phyloP scores from a whole-genome alignment of 371 early-diverging fungal species.

The Syncephalis fuscata region DNA sequence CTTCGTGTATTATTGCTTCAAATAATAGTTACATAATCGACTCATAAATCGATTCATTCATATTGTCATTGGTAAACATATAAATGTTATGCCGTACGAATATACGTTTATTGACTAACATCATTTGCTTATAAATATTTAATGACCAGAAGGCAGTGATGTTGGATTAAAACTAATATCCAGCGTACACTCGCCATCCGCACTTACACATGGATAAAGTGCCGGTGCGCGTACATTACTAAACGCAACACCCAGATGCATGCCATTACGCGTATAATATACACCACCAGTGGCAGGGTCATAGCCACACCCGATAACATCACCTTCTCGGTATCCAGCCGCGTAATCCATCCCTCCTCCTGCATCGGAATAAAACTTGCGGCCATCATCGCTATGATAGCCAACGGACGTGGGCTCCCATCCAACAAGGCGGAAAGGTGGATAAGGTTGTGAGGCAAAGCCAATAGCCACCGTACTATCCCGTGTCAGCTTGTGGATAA shows the following conservation, averaged over 20 bases:
- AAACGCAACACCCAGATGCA: conserved; percentile 34
- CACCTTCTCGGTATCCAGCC: conserved; percentile 38
- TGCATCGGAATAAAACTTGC: conserved; percentile 43
- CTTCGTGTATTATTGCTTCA: too few relatives aligned
- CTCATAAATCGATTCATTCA: too few relatives aligned
- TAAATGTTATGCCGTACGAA: too few relatives aligned
- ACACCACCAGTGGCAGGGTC: conserved; percentile 54
- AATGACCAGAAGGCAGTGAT: too few relatives aligned
- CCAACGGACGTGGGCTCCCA: conserved; percentile 48
- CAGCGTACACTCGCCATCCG: conserved; percentile 39
- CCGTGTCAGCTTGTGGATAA: conserved; percentile 31
- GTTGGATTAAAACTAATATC: conserved; percentile 31
- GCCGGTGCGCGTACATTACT: conserved; percentile 22
- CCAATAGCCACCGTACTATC: conserved; percentile 40
- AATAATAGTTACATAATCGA: too few relatives aligned
- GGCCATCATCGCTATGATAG: conserved; percentile 42
- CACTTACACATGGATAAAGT: conserved; percentile 42
- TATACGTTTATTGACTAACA: too few relatives aligned
- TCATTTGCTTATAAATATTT: too few relatives aligned
- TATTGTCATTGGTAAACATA: too few relatives aligned
- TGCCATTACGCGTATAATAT: conserved; percentile 70
- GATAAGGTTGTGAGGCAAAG: conserved; percentile 49
- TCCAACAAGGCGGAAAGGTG: conserved; percentile 45
- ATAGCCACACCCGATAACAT: conserved; percentile 63
- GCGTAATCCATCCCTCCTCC: conserved; percentile 41